These are phyloP conservation scores for Sarcodon aspratus DNA, from an alignment of 768 basidiomycete genomes.

Conservation along the genomic window DNA sequence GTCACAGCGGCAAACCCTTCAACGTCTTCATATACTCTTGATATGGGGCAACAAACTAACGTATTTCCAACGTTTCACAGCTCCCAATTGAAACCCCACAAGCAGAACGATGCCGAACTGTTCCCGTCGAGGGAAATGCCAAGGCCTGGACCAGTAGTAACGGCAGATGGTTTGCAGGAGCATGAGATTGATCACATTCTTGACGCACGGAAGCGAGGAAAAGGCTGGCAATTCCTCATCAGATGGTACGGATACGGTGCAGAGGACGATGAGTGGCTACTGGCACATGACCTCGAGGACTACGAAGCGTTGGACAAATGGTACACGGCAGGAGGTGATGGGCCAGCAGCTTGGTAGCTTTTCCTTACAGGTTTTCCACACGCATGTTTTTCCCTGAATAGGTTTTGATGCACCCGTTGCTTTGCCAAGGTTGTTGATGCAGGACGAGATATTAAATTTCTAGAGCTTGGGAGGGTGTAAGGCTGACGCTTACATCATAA, in stretches of 20 bases:
- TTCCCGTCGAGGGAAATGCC: constrained; percentile 21
- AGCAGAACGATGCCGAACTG: constrained; percentile 22
- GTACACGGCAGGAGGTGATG: too few relatives aligned
- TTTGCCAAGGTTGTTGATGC: too few relatives aligned
- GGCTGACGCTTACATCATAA: too few relatives aligned
- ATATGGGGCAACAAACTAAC: constrained; percentile 12
- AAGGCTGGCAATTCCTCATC: constrained; percentile 20
- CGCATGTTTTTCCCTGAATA: too few relatives aligned
- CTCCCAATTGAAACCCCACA: constrained; percentile 15
- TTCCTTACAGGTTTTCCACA: too few relatives aligned
- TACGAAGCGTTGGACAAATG: constrained; percentile 12
- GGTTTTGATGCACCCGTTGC: too few relatives aligned
- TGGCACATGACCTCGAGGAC: constrained; percentile 11
- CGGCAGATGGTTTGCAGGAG: constrained; percentile 14
- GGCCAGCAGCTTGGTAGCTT: too few relatives aligned
- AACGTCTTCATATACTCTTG: constrained; percentile 12
- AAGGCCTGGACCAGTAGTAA: constrained; percentile 16
- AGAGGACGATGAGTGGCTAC: constrained; percentile 19
- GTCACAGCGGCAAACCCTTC: constrained; percentile 8
- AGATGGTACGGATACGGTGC: constrained; percentile 19
- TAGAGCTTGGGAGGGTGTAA: too few relatives aligned
- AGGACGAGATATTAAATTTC: too few relatives aligned
- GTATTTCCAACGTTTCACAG: constrained; percentile 24
- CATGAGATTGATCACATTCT: constrained; percentile 18
- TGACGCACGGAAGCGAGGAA: constrained; percentile 11